These are phyloP conservation scores for Metschnikowia lunata DNA, from an alignment of 805 yeast species.

Conservation along the genomic window DNA sequence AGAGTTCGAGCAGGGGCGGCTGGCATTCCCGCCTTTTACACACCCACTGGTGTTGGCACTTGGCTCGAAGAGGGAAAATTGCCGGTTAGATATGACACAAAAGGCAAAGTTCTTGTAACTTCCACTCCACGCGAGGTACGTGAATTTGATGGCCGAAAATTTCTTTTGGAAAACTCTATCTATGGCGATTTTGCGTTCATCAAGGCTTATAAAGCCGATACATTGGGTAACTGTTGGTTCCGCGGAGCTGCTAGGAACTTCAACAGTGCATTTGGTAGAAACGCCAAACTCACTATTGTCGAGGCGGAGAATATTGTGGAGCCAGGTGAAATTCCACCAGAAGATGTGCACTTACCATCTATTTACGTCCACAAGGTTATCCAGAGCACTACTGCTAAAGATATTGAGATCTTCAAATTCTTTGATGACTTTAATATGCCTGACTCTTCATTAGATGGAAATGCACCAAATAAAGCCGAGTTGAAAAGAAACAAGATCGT, in stretches of 20 bases:
- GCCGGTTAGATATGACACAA: slow-evolving; percentile 36
- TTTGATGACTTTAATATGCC: slow-evolving; percentile 11
- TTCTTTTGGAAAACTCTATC: slow-evolving; percentile 40
- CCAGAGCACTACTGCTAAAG: slow-evolving; percentile 40
- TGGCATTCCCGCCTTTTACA: slow-evolving; percentile 47
- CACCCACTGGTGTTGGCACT: slow-evolving; percentile 50
- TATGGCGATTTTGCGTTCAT: slow-evolving; percentile 46
- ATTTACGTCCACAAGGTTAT: slow-evolving; percentile 40
- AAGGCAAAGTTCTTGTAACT: slow-evolving; percentile 33
- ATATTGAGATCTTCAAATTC: slow-evolving; percentile 35
- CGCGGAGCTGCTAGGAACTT: slow-evolving; percentile 45
- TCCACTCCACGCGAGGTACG: slow-evolving; percentile 39
- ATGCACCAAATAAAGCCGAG: slow-evolving; percentile 13
- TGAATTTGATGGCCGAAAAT: slow-evolving; percentile 41
- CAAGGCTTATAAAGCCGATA: slow-evolving; percentile 43
- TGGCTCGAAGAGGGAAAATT: slow-evolving; percentile 47
- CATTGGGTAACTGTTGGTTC: slow-evolving; percentile 46
- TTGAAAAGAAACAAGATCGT: slow-evolving; percentile 33
- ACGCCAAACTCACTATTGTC: slow-evolving; percentile 43
- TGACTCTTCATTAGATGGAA: slow-evolving; percentile 3
- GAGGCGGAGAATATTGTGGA: slow-evolving; percentile 50
- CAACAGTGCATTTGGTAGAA: slow-evolving; percentile 43
- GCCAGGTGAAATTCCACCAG: slow-evolving; percentile 41
- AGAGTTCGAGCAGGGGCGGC: slow-evolving; percentile 45
- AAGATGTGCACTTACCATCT: slow-evolving; percentile 45